phyloP scores from a whole-genome alignment of 179 eudicot species.

The Monotropa hypopitys region DNA sequence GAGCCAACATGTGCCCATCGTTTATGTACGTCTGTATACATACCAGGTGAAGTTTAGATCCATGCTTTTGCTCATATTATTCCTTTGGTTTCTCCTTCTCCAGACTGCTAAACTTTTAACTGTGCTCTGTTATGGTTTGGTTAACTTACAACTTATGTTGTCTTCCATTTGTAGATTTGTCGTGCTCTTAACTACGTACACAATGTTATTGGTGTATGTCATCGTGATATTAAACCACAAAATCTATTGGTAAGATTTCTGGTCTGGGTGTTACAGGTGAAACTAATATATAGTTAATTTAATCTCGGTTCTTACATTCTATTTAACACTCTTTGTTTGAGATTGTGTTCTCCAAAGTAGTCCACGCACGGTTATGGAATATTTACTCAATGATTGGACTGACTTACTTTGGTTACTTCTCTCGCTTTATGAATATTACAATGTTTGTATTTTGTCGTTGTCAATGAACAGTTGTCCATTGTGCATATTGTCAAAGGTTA shows the following conservation, averaged over 20 bases:
- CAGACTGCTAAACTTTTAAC: too few species aligned
- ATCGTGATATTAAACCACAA: constrained; percentile 87
- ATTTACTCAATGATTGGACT: neutral
- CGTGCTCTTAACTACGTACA: constrained; percentile 76
- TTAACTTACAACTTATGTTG: neutral
- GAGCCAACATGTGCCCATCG: constrained; percentile 51
- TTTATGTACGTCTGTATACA: constrained; percentile 48
- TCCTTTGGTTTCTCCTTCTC: neutral
- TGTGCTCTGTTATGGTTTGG: neutral
- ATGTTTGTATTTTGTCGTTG: neutral
- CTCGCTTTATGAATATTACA: neutral
- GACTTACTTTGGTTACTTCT: neutral
- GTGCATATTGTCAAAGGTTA: too few species aligned
- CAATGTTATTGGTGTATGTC: constrained; percentile 63
- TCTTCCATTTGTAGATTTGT: constrained; percentile 39
- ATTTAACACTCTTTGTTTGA: too few species aligned
- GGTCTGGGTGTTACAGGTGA: neutral
- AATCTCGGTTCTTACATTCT: neutral
- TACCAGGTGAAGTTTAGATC: constrained; percentile 36
- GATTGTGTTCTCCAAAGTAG: too few species aligned
- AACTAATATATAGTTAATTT: neutral
- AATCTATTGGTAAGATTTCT: constrained; percentile 53
- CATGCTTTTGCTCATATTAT: neutral
- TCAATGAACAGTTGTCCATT: neutral
- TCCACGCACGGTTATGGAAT: neutral